Conservation (phyloP, 768 basidiomycete genomes). For the Galerina sulciceps region DNA sequence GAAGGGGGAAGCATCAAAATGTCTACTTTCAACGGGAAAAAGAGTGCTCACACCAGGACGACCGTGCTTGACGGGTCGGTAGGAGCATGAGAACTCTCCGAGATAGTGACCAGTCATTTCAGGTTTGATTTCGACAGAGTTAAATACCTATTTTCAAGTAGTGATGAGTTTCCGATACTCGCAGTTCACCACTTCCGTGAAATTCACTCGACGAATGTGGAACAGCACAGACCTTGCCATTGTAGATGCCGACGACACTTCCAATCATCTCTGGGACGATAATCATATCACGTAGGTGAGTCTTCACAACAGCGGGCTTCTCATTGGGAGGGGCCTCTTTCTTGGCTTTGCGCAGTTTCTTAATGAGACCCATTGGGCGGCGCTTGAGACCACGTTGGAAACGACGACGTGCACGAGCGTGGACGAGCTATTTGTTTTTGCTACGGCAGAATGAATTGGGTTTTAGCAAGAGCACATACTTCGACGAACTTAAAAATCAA, state of each 20-base stretch:
- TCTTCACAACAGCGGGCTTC: slow-evolving; percentile 99
- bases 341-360: slow-evolving; percentile 99
- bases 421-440: slow-evolving; percentile 78
- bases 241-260: slow-evolving; percentile 97
- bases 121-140: slow-evolving; percentile 98
- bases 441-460: neutral
- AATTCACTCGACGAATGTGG: neutral
- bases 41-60: slow-evolving; percentile 87
- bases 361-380: slow-evolving; percentile 97
- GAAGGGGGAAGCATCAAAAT: slow-evolving; percentile 18
- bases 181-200: neutral
- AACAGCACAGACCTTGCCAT: slow-evolving; percentile 75
- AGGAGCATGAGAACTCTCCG: slow-evolving; percentile 95
- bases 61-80: slow-evolving; percentile 99
- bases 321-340: slow-evolving; percentile 99
- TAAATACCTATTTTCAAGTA: slow-evolving; percentile 66
- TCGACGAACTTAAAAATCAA: slow-evolving; percentile 68
- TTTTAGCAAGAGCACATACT: slow-evolving; percentile 45
- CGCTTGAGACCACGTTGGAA: slow-evolving; percentile 99
- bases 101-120: slow-evolving; percentile 99
- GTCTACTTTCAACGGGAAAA: neutral
- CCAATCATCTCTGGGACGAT: slow-evolving; percentile 99
- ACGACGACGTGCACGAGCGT: slow-evolving; percentile 97
- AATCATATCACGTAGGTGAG: slow-evolving; percentile 99
- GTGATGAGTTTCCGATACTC: neutral